Conservation (phyloP, 371 early-diverging fungal species). For the Mycotypha africana region DNA sequence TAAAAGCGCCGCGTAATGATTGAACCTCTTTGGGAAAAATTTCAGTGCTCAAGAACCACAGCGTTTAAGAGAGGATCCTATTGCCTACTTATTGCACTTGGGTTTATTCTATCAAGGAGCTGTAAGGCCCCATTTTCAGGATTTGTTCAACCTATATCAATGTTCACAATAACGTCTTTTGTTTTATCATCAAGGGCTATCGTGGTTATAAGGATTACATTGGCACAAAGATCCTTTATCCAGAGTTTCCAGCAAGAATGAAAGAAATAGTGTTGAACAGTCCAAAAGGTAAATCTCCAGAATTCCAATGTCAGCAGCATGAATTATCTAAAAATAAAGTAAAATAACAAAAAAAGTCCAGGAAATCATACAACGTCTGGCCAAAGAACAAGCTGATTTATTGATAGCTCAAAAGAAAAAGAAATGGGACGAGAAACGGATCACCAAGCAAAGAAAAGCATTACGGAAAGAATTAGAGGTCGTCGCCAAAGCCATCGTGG, state of each 20-base stretch:
- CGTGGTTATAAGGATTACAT: slow-evolving; percentile 76
- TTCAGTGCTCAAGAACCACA: slow-evolving; percentile 57
- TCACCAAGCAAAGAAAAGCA: slow-evolving; percentile 29
- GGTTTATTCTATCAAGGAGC: slow-evolving; percentile 68
- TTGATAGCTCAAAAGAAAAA: slow-evolving; percentile 26
- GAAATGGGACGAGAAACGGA: slow-evolving; percentile 14
- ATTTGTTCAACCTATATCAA: not conserved
- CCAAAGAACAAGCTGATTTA: slow-evolving; percentile 39
- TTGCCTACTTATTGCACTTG: slow-evolving; percentile 71
- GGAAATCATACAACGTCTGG: slow-evolving; percentile 35
- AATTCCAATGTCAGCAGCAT: too few relatives aligned
- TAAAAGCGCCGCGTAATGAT: too few relatives aligned
- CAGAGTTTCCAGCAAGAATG: slow-evolving; percentile 59
- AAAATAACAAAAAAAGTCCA: too few relatives aligned
- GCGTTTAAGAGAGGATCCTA: slow-evolving; percentile 69
- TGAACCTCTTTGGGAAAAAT: too few relatives aligned
- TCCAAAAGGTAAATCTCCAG: slow-evolving; percentile 44
- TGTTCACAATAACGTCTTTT: not conserved
- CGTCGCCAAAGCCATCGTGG: slow-evolving; percentile 57
- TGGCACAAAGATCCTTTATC: slow-evolving; percentile 68
- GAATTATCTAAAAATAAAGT: too few relatives aligned
- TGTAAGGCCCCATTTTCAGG: slow-evolving; percentile 29
- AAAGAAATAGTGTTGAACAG: slow-evolving; percentile 51
- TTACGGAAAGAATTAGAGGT: slow-evolving; percentile 47
- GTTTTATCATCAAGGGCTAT: slow-evolving; percentile 55